Evolutionary conservation across 352 stramenopile species (phyloP).

Genomic region (Phytophthora europaea): DNA sequence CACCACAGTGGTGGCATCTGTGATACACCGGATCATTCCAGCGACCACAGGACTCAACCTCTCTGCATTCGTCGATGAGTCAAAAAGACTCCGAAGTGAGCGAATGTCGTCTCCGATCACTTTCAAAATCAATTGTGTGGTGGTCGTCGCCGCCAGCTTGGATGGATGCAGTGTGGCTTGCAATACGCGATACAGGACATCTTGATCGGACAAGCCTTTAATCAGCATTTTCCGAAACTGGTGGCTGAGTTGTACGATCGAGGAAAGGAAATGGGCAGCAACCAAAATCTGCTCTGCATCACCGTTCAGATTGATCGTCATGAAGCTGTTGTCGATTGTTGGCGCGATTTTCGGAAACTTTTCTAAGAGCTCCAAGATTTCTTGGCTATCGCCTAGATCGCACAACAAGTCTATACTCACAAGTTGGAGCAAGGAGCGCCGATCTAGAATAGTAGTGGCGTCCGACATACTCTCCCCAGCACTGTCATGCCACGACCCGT

Average conservation of each 20-base stretch:
- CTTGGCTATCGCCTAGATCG: slow-evolving; percentile 64
- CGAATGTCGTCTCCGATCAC: slow-evolving; percentile 71
- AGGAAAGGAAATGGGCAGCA: slow-evolving; percentile 70
- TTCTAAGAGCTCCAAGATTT: slow-evolving; percentile 67
- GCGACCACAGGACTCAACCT: slow-evolving; percentile 59
- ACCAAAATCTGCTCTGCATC: slow-evolving; percentile 67
- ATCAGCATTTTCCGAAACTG: slow-evolving; percentile 72
- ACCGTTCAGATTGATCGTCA: slow-evolving; percentile 77
- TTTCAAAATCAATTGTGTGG: slow-evolving; percentile 65
- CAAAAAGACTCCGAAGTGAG: slow-evolving; percentile 57
- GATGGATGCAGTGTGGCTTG: slow-evolving; percentile 79
- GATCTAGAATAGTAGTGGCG: slow-evolving; percentile 49
- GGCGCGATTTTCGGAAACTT: slow-evolving; percentile 57
- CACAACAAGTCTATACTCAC: slow-evolving; percentile 77
- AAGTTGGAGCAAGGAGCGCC: slow-evolving; percentile 56
- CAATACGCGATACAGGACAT: slow-evolving; percentile 74
- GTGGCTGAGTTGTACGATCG: slow-evolving; percentile 59
- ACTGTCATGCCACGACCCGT: slow-evolving; percentile 58
- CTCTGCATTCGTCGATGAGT: slow-evolving; percentile 43
- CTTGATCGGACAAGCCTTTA: slow-evolving; percentile 59
- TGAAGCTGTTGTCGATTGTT: slow-evolving; percentile 63
- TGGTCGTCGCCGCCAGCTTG: slow-evolving; percentile 63
- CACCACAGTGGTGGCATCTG: slow-evolving; percentile 51
- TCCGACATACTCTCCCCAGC: slow-evolving; percentile 32
- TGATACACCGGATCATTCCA: slow-evolving; percentile 69